Evolutionary conservation across 2,329 filamentous ascomycete genomes (phyloP).

Genomic region (Pseudogymnoascus sp.): DNA sequence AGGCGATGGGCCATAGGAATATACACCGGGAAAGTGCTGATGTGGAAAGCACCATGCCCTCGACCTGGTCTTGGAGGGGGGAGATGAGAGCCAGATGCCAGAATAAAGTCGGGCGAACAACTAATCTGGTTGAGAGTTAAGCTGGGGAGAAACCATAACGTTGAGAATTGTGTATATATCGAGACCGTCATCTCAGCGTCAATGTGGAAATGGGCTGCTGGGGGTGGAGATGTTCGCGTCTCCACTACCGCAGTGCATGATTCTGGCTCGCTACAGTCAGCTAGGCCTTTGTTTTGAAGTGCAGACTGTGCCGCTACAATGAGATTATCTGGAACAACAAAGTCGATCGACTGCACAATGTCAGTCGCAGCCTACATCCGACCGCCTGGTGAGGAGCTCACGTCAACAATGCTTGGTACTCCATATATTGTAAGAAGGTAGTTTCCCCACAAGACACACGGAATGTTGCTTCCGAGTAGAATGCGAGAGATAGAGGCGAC

Average conservation of each 20-base stretch:
- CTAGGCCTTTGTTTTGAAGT: background rate
- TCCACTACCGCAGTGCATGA: background rate
- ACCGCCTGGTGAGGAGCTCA: background rate
- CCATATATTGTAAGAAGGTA: constrained; percentile 1
- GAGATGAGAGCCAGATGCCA: background rate
- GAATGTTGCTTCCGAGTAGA: background rate
- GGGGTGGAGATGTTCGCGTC: background rate
- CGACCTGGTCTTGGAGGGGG: background rate
- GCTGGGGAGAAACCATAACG: background rate
- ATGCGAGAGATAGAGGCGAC: background rate
- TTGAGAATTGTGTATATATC: background rate
- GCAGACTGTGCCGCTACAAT: background rate
- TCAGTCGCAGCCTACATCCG: background rate
- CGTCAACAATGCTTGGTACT: background rate
- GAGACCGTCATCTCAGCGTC: background rate
- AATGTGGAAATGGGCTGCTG: background rate
- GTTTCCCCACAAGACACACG: background rate
- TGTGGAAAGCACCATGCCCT: background rate
- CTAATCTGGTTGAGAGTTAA: background rate
- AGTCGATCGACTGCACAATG: background rate
- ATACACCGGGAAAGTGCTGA: background rate
- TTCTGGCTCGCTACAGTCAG: background rate
- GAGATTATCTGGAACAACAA: background rate
- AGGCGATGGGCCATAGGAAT: background rate
- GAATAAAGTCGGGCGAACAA: background rate